A percentile compares a stretch with the other conserved stretches of the same genome.
These are phyloP conservation scores for Lathyrus aphaca DNA, from an alignment of 306 rosid genomes.

Conservation along the genomic window DNA sequence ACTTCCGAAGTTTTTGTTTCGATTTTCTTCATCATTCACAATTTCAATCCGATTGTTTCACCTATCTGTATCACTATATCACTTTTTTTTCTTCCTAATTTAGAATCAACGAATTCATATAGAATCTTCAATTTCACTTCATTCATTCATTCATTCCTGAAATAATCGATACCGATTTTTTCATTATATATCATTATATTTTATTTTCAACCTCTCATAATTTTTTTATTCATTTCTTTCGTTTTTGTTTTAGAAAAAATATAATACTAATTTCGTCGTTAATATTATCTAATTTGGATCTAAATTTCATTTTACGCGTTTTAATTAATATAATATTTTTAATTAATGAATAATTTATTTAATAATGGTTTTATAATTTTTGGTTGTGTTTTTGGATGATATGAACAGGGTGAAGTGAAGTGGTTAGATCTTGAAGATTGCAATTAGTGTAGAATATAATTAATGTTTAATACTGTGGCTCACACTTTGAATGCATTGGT, in stretches of 20 bases:
- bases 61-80: neutral
- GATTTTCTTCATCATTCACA: conserved; percentile 31
- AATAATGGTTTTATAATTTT: neutral
- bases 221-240: neutral
- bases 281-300: conserved; percentile 47
- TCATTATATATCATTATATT: too few species aligned
- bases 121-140: neutral
- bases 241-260: neutral
- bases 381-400: neutral
- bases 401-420: conserved; percentile 2
- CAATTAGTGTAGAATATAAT: conserved; percentile 6
- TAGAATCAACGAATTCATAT: conserved; percentile 1
- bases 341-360: neutral
- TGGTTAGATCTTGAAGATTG: conserved; percentile 51
- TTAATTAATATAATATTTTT: neutral
- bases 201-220: too few species aligned
- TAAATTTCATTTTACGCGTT: conserved; percentile 23
- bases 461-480: conserved; percentile 27
- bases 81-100: conserved; percentile 9
- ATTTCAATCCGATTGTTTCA: conserved; percentile 21
- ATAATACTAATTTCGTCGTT: neutral
- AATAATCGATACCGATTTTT: neutral
- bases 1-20: neutral
- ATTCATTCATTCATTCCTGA: conserved; percentile 1
- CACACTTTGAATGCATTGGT: conserved; percentile 32